Conservation (phyloP, 768 basidiomycete species). For the Mycena polygramma region DNA sequence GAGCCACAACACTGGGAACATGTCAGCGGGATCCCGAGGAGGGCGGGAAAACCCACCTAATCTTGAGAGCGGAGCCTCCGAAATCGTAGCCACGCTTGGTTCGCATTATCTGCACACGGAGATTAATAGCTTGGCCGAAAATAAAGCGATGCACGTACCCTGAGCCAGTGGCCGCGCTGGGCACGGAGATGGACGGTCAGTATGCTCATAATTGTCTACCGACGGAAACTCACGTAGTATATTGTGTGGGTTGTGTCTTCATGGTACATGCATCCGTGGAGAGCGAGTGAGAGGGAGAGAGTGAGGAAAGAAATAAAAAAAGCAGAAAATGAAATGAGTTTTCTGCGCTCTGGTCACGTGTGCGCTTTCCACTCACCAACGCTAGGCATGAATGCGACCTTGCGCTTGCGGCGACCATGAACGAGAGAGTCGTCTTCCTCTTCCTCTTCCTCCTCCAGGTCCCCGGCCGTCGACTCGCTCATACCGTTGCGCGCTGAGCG, state of each 20-base stretch:
- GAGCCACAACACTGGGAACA: constrained; percentile 79
- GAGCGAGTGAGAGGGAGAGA: not conserved
- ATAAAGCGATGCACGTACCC: constrained; percentile 61
- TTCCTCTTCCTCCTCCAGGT: constrained; percentile 82
- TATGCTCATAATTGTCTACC: too few species aligned
- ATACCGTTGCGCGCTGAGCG: constrained; percentile 76
- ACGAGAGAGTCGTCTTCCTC: constrained; percentile 66
- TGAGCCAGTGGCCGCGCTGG: constrained; percentile 83
- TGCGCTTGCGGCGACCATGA: constrained; percentile 80
- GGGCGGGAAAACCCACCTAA: constrained; percentile 64
- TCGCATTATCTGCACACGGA: constrained; percentile 74
- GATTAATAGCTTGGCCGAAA: constrained; percentile 34
- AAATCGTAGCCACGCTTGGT: constrained; percentile 84
- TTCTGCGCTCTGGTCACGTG: not conserved
- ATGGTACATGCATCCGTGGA: not conserved
- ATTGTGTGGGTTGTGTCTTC: constrained; percentile 91
- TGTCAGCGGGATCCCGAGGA: constrained; percentile 33
- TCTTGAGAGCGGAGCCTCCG: constrained; percentile 81
- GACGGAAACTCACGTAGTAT: constrained; percentile 64
- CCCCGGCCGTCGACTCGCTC: constrained; percentile 77
- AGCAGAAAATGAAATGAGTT: not conserved
- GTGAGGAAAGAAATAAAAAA: not conserved
- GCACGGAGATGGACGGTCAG: constrained; percentile 6
- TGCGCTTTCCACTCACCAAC: constrained; percentile 62
- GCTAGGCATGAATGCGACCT: constrained; percentile 90